Percentiles rank a stretch among this genome's conserved stretches.
Conservation (phyloP, 495 filamentous ascomycete species). For the Neurospora terricola region DNA sequence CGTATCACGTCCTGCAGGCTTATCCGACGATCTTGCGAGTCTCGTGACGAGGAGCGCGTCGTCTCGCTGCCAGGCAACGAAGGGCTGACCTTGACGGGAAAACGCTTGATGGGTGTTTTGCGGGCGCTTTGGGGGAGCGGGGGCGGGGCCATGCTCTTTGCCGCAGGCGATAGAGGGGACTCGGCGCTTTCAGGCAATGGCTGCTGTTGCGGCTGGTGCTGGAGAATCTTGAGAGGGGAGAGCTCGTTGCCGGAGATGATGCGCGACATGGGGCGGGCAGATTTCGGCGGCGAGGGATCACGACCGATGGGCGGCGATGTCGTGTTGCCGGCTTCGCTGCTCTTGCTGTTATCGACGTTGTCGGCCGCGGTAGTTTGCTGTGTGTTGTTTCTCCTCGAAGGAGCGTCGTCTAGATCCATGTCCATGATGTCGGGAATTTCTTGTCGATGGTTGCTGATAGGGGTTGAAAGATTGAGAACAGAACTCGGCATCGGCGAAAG, state of each 20-base stretch:
- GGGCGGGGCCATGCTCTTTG: constrained; percentile 19
- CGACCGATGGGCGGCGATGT: constrained; percentile 13
- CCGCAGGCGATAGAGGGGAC: background rate
- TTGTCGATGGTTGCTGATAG: constrained; percentile 12
- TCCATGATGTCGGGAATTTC: constrained; percentile 18
- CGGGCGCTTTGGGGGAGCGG: constrained; percentile 29
- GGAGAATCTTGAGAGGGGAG: constrained; percentile 40
- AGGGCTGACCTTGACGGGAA: constrained; percentile 39
- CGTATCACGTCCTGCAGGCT: constrained; percentile 34
- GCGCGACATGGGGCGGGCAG: constrained; percentile 31
- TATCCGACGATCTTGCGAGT: constrained; percentile 25
- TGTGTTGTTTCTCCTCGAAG: constrained; percentile 3
- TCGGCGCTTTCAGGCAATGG: constrained; percentile 2
- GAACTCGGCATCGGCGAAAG: constrained; percentile 25
- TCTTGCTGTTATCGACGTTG: constrained; percentile 11
- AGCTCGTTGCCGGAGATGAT: constrained; percentile 38
- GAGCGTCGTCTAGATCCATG: constrained; percentile 1
- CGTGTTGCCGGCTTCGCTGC: constrained; percentile 4
- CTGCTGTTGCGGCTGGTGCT: constrained; percentile 17
- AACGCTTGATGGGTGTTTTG: constrained; percentile 44
- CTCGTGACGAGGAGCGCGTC: constrained; percentile 12
- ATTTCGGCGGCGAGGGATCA: constrained; percentile 23
- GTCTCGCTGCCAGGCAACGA: constrained; percentile 16
- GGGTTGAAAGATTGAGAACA: constrained; percentile 29
- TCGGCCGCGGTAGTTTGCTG: constrained; percentile 1